phyloP scores from a whole-genome alignment of 768 basidiomycete genomes.

The Hypsizygus marmoreus region DNA sequence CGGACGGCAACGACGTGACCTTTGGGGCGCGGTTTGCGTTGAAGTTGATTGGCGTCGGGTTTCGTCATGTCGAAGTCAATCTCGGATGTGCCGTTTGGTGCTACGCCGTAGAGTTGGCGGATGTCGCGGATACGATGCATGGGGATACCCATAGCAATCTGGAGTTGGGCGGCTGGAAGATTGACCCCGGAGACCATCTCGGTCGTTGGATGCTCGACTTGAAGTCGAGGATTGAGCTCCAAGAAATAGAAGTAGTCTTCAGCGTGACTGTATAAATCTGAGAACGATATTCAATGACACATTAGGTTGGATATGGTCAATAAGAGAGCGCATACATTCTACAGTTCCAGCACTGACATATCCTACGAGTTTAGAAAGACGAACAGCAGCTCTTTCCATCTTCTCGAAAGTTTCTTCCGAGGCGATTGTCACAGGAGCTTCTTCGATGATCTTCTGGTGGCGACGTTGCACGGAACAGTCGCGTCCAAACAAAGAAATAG shows the following conservation, averaged over 20 bases:
- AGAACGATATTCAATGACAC: constrained; percentile 9
- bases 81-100: constrained; percentile 82
- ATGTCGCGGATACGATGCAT: constrained; percentile 95
- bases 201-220: constrained; percentile 99
- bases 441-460: constrained; percentile 99
- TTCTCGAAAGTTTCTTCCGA: constrained; percentile 88
- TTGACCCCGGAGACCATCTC: constrained; percentile 99
- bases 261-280: constrained; percentile 91
- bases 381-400: constrained; percentile 99
- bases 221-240: constrained; percentile 98
- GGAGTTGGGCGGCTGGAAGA: constrained; percentile 94
- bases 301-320: constrained; percentile 3
- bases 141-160: constrained; percentile 97
- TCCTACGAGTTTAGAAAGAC: constrained; percentile 97
- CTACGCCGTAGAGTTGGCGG: constrained; percentile 92
- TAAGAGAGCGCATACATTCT: constrained; percentile 66
- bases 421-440: constrained; percentile 98
- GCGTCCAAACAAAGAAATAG: constrained; percentile 97
- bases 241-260: constrained; percentile 97
- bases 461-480: constrained; percentile 99
- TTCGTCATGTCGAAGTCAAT: constrained; percentile 97
- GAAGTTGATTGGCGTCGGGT: constrained; percentile 83
- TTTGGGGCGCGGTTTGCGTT: constrained; percentile 95
- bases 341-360: constrained; percentile 99
- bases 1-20: constrained; percentile 99